Percentiles rank a stretch among this genome's conserved stretches.
Evolutionary conservation across 495 filamentous ascomycete genomes (phyloP).

Genomic region (Annulohypoxylon moriforme): DNA sequence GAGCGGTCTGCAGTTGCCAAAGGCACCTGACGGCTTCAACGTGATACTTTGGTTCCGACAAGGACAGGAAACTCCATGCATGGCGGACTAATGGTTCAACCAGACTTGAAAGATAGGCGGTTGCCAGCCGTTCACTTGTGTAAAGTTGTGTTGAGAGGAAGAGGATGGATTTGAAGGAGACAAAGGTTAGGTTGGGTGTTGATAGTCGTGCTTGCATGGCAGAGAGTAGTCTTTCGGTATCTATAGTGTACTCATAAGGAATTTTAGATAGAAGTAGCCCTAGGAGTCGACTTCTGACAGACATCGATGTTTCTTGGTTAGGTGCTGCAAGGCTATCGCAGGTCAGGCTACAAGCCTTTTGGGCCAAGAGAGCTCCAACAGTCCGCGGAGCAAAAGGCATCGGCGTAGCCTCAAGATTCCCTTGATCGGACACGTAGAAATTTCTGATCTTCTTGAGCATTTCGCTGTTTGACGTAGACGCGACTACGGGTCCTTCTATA

Average conservation of each 20-base stretch:
- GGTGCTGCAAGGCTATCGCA: constrained; percentile 56
- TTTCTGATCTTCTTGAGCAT: constrained; percentile 69
- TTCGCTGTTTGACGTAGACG: constrained; percentile 57
- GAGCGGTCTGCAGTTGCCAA: constrained; percentile 80
- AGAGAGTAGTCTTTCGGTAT: constrained; percentile 64
- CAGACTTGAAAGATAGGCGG: constrained; percentile 70
- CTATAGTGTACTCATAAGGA: constrained; percentile 61
- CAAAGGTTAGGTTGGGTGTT: constrained; percentile 53
- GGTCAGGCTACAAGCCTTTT: constrained; percentile 67
- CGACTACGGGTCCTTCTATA: constrained; percentile 44
- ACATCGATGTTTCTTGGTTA: constrained; percentile 52
- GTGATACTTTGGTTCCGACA: constrained; percentile 86
- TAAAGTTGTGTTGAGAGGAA: constrained; percentile 72
- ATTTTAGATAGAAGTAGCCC: constrained; percentile 69
- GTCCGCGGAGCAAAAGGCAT: constrained; percentile 69
- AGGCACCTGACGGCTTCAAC: constrained; percentile 89
- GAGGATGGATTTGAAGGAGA: constrained; percentile 69
- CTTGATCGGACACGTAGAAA: constrained; percentile 72
- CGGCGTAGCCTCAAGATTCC: constrained; percentile 60
- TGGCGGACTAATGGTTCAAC: constrained; percentile 74
- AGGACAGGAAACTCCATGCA: constrained; percentile 83
- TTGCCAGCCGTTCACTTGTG: constrained; percentile 65
- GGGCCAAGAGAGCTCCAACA: constrained; percentile 69
- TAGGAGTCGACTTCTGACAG: constrained; percentile 63
- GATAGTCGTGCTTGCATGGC: constrained; percentile 63